Evolutionary conservation across 768 basidiomycete genomes (phyloP), one percentile per base, ranked within the genome.

Genomic region (Saitozyma podzolica): DNA sequence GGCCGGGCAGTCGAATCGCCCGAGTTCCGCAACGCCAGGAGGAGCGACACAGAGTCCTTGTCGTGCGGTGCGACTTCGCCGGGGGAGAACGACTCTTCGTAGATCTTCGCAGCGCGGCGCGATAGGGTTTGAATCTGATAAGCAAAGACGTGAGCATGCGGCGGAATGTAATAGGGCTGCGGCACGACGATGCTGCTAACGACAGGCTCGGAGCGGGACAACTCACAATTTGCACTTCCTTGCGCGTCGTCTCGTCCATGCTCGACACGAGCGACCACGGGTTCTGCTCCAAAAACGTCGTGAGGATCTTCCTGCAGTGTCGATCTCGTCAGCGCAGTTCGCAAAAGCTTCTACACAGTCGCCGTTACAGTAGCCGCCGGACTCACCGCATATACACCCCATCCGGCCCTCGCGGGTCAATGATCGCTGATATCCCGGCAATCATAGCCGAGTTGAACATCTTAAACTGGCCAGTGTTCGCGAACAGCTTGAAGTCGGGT

Each of bases 391-490:
- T 79, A 42, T 76, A 69, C 42, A 75, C 75, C 11, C 75, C 71
- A 54, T 79, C 76, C 1, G 72, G 62, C 55, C 73, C 72, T 37
- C 72, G 55, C 9, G 78, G 78, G 57, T 76, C 73, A 48, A 79
- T 76, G 62, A 79, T 79, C 13, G 76, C 76, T 11, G 68, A 70
- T 37, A 79, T 79, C 49, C 78, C 78, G 58, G 78, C 77, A 49
- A 78, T 77, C 77, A 78, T 78, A 10, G 75, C 75, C 17, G 69
- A 70, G 61, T 78, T 78, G 64, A 75, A 75, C 70, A 73, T 75
- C 63, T 70, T 75, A 64, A 75, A 75, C 54, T 75, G 74, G 8
- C 70, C 70, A 14, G 65, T 73, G 59, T 63, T 67, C 59, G 60
- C 60, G 54, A 58, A 74, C 58, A 69, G 58, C 62, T 62, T 67